Percentiles rank a stretch among this genome's conserved stretches.
These are phyloP conservation scores for Rhizopogon vinicolor DNA, from an alignment of 768 basidiomycete genomes.

Conservation along the genomic window DNA sequence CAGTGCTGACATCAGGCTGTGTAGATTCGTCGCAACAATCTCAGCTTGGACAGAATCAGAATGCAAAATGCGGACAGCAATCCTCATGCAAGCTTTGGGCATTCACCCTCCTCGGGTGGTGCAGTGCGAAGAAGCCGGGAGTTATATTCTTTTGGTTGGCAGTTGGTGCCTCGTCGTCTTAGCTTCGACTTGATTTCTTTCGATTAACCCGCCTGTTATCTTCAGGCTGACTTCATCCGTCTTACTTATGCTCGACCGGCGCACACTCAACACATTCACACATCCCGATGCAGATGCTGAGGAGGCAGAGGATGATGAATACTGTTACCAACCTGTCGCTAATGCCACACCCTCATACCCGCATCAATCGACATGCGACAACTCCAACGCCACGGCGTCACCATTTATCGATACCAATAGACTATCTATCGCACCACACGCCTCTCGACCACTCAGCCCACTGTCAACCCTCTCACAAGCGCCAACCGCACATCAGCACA, in stretches of 20 bases:
- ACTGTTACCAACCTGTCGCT: slow-evolving; percentile 37
- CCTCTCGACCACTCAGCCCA: too few species aligned
- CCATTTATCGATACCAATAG: slow-evolving; percentile 54
- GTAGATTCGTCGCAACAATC: too few species aligned
- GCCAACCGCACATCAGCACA: too few species aligned
- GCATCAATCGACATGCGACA: slow-evolving; percentile 21
- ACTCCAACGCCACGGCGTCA: slow-evolving; percentile 20
- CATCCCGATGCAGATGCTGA: slow-evolving; percentile 47
- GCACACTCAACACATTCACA: slow-evolving; percentile 55
- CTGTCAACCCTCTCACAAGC: too few species aligned
- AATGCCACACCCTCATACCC: slow-evolving; percentile 17
- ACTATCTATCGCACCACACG: slow-evolving; percentile 32
- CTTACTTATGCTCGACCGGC: slow-evolving; percentile 72
- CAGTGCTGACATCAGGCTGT: too few species aligned
- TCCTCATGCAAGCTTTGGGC: too few species aligned
- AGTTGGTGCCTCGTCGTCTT: slow-evolving; percentile 48
- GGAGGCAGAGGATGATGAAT: slow-evolving; percentile 32
- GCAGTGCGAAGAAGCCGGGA: too few species aligned
- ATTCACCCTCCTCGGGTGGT: too few species aligned
- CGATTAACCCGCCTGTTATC: slow-evolving; percentile 24
- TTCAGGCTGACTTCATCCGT: slow-evolving; percentile 72
- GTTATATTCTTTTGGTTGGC: slow-evolving; percentile 83
- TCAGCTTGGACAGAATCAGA: too few species aligned
- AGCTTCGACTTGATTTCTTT: background rate
- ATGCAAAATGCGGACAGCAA: too few species aligned